Conservation (phyloP, 2,329 filamentous ascomycete genomes). For the Xylaria sp. region DNA sequence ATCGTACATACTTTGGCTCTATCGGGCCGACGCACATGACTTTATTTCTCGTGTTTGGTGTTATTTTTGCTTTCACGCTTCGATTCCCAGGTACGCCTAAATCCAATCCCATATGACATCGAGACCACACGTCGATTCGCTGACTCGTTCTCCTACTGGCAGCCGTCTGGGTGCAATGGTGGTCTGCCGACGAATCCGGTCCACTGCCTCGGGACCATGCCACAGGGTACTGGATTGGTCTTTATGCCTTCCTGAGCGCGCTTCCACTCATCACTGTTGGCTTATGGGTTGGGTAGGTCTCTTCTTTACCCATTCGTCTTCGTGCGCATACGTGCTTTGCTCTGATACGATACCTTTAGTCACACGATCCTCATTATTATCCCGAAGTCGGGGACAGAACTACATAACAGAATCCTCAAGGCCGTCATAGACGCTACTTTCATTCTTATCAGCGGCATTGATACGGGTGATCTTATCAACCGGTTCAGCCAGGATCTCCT, state of each 20-base stretch:
- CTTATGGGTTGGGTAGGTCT: conserved; percentile 17
- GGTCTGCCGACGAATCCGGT: conserved; percentile 29
- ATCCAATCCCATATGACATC: background rate
- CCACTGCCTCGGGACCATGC: conserved; percentile 12
- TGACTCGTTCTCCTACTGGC: background rate
- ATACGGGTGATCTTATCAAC: conserved; percentile 36
- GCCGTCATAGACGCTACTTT: conserved; percentile 48
- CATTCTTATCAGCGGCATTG: conserved; percentile 31
- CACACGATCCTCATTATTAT: conserved; percentile 51
- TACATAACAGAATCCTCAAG: conserved; percentile 53
- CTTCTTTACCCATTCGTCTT: background rate
- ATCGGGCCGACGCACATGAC: conserved; percentile 23
- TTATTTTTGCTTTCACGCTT: conserved; percentile 25
- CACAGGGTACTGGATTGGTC: conserved; percentile 31
- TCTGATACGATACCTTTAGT: conserved; percentile 51
- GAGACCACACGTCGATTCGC: background rate
- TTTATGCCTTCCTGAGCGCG: conserved; percentile 27
- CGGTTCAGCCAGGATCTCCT: conserved; percentile 39
- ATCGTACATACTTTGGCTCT: conserved; percentile 29
- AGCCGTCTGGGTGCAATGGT: conserved; percentile 38
- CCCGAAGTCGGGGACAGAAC: conserved; percentile 50
- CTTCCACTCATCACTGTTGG: conserved; percentile 18
- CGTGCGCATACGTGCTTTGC: conserved; percentile 29
- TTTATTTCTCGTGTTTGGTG: conserved; percentile 26
- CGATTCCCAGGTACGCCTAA: conserved; percentile 28